A percentile compares a stretch with the other conserved stretches of the same genome.
phyloP scores from a whole-genome alignment of 768 basidiomycete species.

The Arthromyces matolae region DNA sequence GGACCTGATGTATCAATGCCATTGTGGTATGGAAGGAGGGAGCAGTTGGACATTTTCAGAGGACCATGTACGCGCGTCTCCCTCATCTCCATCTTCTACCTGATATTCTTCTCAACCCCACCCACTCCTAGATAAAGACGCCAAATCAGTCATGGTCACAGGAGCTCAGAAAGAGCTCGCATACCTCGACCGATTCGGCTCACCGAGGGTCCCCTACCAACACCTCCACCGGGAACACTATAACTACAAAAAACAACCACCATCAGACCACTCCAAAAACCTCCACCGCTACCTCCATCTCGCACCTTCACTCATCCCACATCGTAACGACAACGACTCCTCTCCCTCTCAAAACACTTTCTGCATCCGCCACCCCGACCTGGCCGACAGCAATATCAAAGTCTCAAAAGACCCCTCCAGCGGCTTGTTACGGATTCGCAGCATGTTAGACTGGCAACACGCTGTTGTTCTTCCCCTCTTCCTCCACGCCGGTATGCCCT shows the following conservation, averaged over 20 bases:
- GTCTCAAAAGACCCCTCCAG: constrained; percentile 17
- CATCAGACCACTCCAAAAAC: constrained; percentile 28
- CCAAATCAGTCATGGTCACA: constrained; percentile 21
- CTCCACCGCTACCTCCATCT: constrained; percentile 26
- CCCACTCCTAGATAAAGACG: constrained; percentile 22
- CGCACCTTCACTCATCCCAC: constrained; percentile 25
- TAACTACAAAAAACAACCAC: constrained; percentile 26
- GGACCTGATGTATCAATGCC: constrained; percentile 25
- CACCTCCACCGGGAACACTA: constrained; percentile 24
- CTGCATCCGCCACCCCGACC: constrained; percentile 30
- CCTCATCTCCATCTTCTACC: constrained; percentile 9
- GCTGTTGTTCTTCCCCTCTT: constrained; percentile 26
- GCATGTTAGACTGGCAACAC: constrained; percentile 32
- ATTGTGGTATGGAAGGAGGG: constrained; percentile 25
- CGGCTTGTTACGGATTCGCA: constrained; percentile 13
- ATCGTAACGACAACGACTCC: too few relatives aligned
- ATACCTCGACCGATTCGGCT: constrained; percentile 27
- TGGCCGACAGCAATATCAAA: constrained; percentile 22
- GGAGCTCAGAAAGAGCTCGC: constrained; percentile 29
- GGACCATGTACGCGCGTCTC: constrained; percentile 24
- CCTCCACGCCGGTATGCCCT: constrained; percentile 27
- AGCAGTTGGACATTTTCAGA: constrained; percentile 16
- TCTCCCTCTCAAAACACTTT: constrained; percentile 20
- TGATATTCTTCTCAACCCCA: too few relatives aligned
- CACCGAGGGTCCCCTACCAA: constrained; percentile 23